Evolutionary conservation across 805 yeast genomes (phyloP).

Genomic region (Candida pseudofarinosa): DNA sequence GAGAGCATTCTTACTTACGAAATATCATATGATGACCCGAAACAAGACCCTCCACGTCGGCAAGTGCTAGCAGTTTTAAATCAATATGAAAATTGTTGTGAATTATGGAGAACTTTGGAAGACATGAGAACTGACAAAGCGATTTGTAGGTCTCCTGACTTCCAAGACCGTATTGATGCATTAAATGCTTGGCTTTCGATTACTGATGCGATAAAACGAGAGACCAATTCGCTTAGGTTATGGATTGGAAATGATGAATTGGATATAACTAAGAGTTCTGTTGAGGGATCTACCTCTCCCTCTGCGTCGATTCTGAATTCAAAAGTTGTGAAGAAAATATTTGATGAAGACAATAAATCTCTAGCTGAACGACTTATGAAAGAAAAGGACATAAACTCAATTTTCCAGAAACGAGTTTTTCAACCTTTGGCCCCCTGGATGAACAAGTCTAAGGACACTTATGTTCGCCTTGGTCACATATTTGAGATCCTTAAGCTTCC

Average conservation of each 20-base stretch:
- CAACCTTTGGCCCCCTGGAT: constrained; percentile 75
- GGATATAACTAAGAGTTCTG: constrained; percentile 48
- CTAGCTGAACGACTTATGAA: constrained; percentile 82
- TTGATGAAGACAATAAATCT: constrained; percentile 58
- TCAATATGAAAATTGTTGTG: constrained; percentile 62
- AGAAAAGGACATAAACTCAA: constrained; percentile 68
- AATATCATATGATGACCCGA: constrained; percentile 40
- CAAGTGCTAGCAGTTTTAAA: constrained; percentile 58
- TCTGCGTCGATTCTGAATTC: constrained; percentile 4
- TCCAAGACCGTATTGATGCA: constrained; percentile 66
- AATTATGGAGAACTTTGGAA: constrained; percentile 71
- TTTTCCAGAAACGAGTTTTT: constrained; percentile 68
- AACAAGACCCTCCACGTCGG: constrained; percentile 24
- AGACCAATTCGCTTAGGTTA: constrained; percentile 52
- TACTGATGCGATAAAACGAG: constrained; percentile 62
- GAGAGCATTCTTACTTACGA: constrained; percentile 66
- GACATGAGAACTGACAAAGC: constrained; percentile 83
- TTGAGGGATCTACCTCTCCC: constrained; percentile 8
- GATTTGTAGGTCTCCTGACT: constrained; percentile 56
- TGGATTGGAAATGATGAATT: constrained; percentile 87
- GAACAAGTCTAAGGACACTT: constrained; percentile 71
- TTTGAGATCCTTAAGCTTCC: constrained; percentile 73
- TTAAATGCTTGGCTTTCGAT: constrained; percentile 80
- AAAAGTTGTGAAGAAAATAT: constrained; percentile 26
- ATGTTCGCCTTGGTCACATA: constrained; percentile 53